Evolutionary conservation across 208 protist species (phyloP), one percentile per base, ranked within the genome.

Genomic region (Balamuthia mandrillaris): DNA sequence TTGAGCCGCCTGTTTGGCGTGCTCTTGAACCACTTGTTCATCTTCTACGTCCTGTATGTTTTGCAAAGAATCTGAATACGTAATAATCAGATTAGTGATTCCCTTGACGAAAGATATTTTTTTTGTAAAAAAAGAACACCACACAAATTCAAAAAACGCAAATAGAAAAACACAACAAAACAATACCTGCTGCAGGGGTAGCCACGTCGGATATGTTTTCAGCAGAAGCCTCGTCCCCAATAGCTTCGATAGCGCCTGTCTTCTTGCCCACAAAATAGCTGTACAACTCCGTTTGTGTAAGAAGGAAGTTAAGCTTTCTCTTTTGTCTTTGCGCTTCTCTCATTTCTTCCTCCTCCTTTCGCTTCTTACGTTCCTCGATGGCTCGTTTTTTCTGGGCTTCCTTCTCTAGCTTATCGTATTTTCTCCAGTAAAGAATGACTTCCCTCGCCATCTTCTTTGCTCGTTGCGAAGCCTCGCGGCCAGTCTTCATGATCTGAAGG

Each of bases 251-350:
- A n/a, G n/a, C n/a, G n/a, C n/a, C n/a, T n/a, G n/a, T n/a, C n/a
- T n/a, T n/a, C n/a, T 85, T 68, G 39, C 56, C 70, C 51, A 94
- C 89, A 47, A 94, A 94, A 82, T 94, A 90, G 24, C 86, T 81
- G 60, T 90, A 94, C 0, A 94, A 52, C 72, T 94, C 91, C 7
- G 91, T 92, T 74, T 94, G 91, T 35, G 90, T 93, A 42, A 94
- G 84, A 27, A 94, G 78, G 41, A 91, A 94, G 61, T 93, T 93
- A 1, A 94, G 72, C 63, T 94, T 94, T 37, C 70, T 87, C 47
- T 91, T 58, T 81, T 94, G 91, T 54, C 91, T 60, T 35, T 86
- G 82, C 7, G 88, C 88, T 39, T 94, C 91, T 54, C 88, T 35
- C 4, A 66, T 37, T 35, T 93, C 91, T 54, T 91, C 88, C 35